A percentile compares a stretch with the other conserved stretches of the same genome.
Conservation (phyloP, 2,329 filamentous ascomycete species). For the Ilyonectria sp. region DNA sequence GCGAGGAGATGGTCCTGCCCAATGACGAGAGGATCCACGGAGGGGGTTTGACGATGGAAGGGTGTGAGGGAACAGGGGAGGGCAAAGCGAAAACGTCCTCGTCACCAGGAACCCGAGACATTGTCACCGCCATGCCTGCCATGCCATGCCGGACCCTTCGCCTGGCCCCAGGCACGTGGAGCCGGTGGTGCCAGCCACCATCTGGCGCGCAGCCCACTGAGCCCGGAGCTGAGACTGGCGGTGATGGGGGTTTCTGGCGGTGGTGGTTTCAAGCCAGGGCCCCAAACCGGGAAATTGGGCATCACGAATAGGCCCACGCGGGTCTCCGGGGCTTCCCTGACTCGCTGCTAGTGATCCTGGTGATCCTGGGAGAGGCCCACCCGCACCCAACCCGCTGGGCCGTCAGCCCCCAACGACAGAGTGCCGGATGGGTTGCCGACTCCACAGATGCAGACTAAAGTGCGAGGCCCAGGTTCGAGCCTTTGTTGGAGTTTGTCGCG, state of each 20-base stretch:
- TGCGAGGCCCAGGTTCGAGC: slow-evolving; percentile 36
- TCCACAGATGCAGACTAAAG: slow-evolving; percentile 45
- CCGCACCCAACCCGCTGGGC: slow-evolving; percentile 48
- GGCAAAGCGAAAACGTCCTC: slow-evolving; percentile 26
- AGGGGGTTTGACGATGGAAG: slow-evolving; percentile 7
- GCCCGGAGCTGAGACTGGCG: slow-evolving; percentile 44
- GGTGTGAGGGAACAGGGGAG: slow-evolving; percentile 23
- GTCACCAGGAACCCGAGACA: slow-evolving; percentile 49
- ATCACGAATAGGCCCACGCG: slow-evolving; percentile 38
- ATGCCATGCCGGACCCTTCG: slow-evolving; percentile 38
- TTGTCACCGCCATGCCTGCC: slow-evolving; percentile 44
- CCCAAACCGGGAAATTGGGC: slow-evolving; percentile 39
- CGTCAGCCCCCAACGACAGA: slow-evolving; percentile 49
- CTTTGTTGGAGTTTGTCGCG: not conserved
- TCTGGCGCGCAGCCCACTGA: slow-evolving; percentile 31
- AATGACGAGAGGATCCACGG: slow-evolving; percentile 17
- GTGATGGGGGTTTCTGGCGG: slow-evolving; percentile 39
- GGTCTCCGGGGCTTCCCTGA: slow-evolving; percentile 38
- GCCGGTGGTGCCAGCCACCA: slow-evolving; percentile 43
- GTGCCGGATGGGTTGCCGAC: slow-evolving; percentile 51
- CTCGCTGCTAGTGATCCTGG: slow-evolving; percentile 42
- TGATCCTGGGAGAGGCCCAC: slow-evolving; percentile 41
- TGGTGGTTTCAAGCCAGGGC: slow-evolving; percentile 45
- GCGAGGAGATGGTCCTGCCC: not conserved
- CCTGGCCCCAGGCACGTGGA: slow-evolving; percentile 43